phyloP scores from a whole-genome alignment of 2,329 filamentous ascomycete species.

The Trichoderma sp. region DNA sequence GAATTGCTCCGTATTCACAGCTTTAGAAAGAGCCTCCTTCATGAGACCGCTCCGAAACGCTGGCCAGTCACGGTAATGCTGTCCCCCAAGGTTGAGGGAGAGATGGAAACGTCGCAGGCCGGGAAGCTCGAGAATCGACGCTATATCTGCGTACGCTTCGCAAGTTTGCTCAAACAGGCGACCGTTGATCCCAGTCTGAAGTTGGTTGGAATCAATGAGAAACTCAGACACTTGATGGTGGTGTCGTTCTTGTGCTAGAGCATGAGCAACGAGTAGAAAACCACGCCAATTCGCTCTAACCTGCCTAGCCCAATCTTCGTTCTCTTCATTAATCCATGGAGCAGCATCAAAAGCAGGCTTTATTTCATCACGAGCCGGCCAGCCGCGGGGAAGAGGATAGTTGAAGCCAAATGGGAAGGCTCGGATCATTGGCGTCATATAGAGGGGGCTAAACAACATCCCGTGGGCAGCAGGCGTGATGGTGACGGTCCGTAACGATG shows the following conservation, averaged over 20 bases:
- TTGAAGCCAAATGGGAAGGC: background rate
- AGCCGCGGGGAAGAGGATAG: slow-evolving; percentile 28
- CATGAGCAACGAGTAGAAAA: background rate
- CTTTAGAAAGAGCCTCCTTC: background rate
- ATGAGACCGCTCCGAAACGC: background rate
- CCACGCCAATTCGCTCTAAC: background rate
- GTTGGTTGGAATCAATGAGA: background rate
- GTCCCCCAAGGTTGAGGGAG: background rate
- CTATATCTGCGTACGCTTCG: background rate
- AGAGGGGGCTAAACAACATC: background rate
- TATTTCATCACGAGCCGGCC: slow-evolving; percentile 20
- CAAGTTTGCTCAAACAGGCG: background rate
- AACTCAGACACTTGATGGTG: slow-evolving; percentile 18
- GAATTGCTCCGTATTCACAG: background rate
- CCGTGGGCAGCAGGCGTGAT: slow-evolving; percentile 36
- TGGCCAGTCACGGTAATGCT: background rate
- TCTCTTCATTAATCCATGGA: background rate
- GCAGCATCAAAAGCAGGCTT: background rate
- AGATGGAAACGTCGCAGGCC: background rate
- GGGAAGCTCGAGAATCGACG: background rate
- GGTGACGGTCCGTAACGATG: slow-evolving; percentile 38
- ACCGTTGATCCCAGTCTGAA: slow-evolving; percentile 19
- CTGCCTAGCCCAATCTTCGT: background rate
- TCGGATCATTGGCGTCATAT: background rate
- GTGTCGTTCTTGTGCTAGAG: background rate